A percentile compares a stretch with the other conserved stretches of the same genome.
Conservation (phyloP, 2,329 filamentous ascomycete species). For the Epichloe glyceriae region DNA sequence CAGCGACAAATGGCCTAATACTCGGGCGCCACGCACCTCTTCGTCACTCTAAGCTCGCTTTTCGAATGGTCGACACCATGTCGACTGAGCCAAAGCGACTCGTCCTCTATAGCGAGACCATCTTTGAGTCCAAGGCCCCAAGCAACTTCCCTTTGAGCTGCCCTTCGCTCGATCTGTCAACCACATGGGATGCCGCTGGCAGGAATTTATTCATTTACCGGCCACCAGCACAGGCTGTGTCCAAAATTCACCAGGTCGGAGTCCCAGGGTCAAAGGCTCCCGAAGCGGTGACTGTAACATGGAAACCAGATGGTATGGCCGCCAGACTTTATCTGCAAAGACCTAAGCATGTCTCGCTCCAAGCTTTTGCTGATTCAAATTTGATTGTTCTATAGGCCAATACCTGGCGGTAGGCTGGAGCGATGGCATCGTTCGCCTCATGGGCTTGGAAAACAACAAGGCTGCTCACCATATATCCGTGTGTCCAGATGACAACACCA, state of each 20-base stretch:
- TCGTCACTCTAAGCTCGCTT: neutral
- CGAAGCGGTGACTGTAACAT: conserved; percentile 38
- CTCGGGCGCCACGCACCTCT: neutral
- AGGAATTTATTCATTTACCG: conserved; percentile 65
- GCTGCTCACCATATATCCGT: conserved; percentile 58
- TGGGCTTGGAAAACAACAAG: conserved; percentile 71
- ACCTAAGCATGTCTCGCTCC: too few species aligned
- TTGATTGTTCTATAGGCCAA: conserved; percentile 37
- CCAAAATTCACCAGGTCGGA: conserved; percentile 35
- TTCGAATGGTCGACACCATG: conserved; percentile 10
- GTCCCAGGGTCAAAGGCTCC: conserved; percentile 27
- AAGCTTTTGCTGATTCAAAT: neutral
- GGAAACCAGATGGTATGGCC: conserved; percentile 55
- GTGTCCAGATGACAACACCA: conserved; percentile 27
- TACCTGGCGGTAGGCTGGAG: conserved; percentile 74
- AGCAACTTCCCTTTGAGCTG: conserved; percentile 57
- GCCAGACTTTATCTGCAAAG: neutral
- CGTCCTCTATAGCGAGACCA: conserved; percentile 41
- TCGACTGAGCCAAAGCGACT: conserved; percentile 22
- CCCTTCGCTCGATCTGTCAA: conserved; percentile 74
- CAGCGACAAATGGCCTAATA: neutral
- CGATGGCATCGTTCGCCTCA: conserved; percentile 63
- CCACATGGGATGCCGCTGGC: conserved; percentile 51
- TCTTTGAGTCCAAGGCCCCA: conserved; percentile 41
- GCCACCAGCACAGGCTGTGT: conserved; percentile 56